A percentile compares a stretch with the other conserved stretches of the same genome.
These are phyloP conservation scores for Celoporthe dispersa DNA, from an alignment of 2,329 filamentous ascomycete species.

Conservation along the genomic window DNA sequence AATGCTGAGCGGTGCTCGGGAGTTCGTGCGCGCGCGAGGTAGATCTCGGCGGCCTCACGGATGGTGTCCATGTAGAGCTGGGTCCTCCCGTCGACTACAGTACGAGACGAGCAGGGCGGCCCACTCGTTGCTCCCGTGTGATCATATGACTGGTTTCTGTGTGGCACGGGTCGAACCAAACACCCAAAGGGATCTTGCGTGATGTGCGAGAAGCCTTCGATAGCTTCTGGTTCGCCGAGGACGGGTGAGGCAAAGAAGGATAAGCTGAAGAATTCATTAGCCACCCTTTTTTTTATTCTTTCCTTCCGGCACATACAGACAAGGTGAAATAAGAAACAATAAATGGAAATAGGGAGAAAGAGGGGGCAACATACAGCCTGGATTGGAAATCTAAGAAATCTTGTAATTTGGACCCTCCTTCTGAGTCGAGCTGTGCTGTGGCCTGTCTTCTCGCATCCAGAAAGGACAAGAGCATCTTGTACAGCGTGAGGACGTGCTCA, in stretches of 20 bases:
- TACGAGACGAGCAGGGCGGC: background rate
- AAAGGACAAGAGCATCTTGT: constrained; percentile 27
- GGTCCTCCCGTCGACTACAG: constrained; percentile 4
- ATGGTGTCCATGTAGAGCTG: constrained; percentile 25
- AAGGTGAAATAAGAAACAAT: background rate
- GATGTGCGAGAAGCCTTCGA: constrained; percentile 21
- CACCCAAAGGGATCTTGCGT: constrained; percentile 15
- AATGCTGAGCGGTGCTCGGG: background rate
- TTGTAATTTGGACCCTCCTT: constrained; percentile 1
- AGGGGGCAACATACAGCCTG: constrained; percentile 11
- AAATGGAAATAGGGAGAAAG: too few relatives aligned
- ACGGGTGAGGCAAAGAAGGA: constrained; percentile 25
- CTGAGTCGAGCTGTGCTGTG: background rate
- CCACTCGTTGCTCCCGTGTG: constrained; percentile 13
- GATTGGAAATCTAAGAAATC: constrained; percentile 26
- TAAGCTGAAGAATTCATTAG: constrained; percentile 12
- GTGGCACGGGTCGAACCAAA: constrained; percentile 11
- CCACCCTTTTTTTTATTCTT: too few relatives aligned
- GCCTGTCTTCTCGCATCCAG: constrained; percentile 19
- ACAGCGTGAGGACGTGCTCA: constrained; percentile 25
- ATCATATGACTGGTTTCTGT: constrained; percentile 8
- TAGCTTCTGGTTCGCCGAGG: constrained; percentile 23
- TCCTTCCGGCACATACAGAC: too few relatives aligned
- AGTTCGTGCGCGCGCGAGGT: constrained; percentile 18
- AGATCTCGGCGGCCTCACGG: constrained; percentile 20